A percentile compares a stretch with the other conserved stretches of the same genome.
These are phyloP conservation scores for Cynanchum wilfordii DNA, from an alignment of 257 asterid genomes.

Conservation along the genomic window DNA sequence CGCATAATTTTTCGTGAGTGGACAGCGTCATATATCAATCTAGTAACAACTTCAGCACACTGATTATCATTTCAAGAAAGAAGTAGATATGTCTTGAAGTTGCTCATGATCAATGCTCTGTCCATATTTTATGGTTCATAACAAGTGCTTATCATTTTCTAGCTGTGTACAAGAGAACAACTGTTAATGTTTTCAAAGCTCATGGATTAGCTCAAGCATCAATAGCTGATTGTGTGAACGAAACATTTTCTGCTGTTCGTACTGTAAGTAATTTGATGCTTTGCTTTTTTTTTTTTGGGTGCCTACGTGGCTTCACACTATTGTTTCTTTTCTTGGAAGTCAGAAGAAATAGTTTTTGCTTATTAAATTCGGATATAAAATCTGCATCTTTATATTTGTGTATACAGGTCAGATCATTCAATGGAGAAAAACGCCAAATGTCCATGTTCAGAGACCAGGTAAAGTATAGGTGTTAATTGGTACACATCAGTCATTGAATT, in stretches of 20 bases:
- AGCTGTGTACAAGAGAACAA: constrained; percentile 91
- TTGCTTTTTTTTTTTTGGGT: background rate
- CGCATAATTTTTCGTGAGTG: background rate
- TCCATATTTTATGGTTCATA: constrained; percentile 8
- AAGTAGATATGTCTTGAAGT: background rate
- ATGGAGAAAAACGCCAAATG: constrained; percentile 95
- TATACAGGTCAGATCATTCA: constrained; percentile 88
- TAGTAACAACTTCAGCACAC: background rate
- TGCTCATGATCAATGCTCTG: background rate
- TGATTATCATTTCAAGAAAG: background rate
- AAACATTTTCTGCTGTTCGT: constrained; percentile 86
- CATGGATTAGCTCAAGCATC: constrained; percentile 90
- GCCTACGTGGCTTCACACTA: background rate
- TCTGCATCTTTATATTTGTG: background rate
- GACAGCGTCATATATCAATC: background rate
- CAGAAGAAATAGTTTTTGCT: background rate
- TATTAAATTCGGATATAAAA: background rate
- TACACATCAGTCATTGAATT: background rate
- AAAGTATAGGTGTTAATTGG: background rate
- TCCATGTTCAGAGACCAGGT: constrained; percentile 80
- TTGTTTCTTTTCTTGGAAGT: constrained; percentile 11
- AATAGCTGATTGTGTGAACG: constrained; percentile 83
- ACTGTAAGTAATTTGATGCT: constrained; percentile 52
- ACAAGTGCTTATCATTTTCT: constrained; percentile 21
- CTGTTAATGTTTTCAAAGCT: constrained; percentile 83